Percentiles rank a stretch among this genome's conserved stretches.
phyloP scores from a whole-genome alignment of 148 eudicot species.

The Diospyros kaki region DNA sequence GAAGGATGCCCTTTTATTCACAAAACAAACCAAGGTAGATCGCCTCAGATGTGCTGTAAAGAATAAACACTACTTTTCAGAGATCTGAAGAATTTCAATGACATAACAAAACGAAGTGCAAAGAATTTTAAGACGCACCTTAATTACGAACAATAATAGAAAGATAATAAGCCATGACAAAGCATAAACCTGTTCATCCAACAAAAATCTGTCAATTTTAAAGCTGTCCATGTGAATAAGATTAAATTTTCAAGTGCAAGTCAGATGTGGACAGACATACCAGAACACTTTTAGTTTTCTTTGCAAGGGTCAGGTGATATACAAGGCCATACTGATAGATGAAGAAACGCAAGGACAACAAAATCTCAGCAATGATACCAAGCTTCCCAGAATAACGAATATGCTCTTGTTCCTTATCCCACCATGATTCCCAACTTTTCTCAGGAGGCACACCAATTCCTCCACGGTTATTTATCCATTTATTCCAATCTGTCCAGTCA shows the following conservation, averaged over 20 bases:
- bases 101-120: not conserved
- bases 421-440: slow-evolving; percentile 29
- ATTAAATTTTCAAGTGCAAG: not conserved
- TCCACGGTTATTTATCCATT: slow-evolving; percentile 24
- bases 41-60: not conserved
- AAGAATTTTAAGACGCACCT: slow-evolving; percentile 5
- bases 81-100: not conserved
- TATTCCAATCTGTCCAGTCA: slow-evolving; percentile 28
- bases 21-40: not conserved
- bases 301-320: slow-evolving; percentile 38
- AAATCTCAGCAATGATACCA: slow-evolving; percentile 32
- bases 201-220: not conserved
- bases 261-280: not conserved
- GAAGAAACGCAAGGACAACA: slow-evolving; percentile 40
- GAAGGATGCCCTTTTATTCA: not conserved
- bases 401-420: slow-evolving; percentile 27
- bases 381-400: slow-evolving; percentile 24
- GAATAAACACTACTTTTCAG: not conserved
- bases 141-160: slow-evolving; percentile 13
- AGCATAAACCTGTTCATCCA: slow-evolving; percentile 14
- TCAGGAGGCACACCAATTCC: slow-evolving; percentile 25
- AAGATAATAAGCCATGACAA: slow-evolving; percentile 19
- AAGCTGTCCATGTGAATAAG: not conserved
- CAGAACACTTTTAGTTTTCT: slow-evolving; percentile 13
- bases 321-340: slow-evolving; percentile 49